Evolutionary conservation across 352 stramenopile genomes (phyloP).

Genomic region (Pythium aquatile): DNA sequence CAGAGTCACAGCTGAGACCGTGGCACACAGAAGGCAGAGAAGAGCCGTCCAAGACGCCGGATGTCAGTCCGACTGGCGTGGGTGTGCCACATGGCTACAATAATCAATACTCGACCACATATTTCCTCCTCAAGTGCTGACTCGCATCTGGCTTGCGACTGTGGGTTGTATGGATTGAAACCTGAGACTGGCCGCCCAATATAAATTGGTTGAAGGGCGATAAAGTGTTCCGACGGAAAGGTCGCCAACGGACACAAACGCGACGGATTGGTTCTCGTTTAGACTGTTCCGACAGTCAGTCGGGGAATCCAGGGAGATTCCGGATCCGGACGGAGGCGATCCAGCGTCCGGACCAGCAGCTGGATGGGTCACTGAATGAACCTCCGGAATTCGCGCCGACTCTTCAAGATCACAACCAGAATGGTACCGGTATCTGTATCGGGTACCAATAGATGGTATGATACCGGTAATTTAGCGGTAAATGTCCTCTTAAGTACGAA

Average conservation of each 20-base stretch:
- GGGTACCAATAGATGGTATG: too few relatives aligned
- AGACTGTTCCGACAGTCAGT: not conserved
- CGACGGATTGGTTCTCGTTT: too few relatives aligned
- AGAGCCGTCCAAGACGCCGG: not conserved
- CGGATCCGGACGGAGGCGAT: not conserved
- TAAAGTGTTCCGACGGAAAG: conserved; percentile 1
- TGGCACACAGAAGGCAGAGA: not conserved
- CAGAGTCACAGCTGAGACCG: not conserved
- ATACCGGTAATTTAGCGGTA: not conserved
- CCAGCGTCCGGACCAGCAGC: too few relatives aligned
- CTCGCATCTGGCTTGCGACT: not conserved
- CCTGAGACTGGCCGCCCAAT: not conserved
- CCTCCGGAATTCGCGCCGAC: not conserved
- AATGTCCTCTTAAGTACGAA: not conserved
- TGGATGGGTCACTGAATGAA: not conserved
- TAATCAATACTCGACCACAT: not conserved
- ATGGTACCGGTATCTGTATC: not conserved
- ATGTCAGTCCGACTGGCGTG: not conserved
- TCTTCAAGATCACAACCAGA: not conserved
- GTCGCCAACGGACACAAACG: not conserved
- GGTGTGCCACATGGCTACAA: not conserved
- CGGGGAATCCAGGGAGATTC: not conserved
- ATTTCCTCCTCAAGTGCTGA: not conserved
- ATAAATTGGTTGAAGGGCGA: conserved; percentile 2
- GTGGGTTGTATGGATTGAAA: too few relatives aligned